These are phyloP conservation scores for Yarrowia sp. DNA, from an alignment of 805 yeast species.

Conservation along the genomic window DNA sequence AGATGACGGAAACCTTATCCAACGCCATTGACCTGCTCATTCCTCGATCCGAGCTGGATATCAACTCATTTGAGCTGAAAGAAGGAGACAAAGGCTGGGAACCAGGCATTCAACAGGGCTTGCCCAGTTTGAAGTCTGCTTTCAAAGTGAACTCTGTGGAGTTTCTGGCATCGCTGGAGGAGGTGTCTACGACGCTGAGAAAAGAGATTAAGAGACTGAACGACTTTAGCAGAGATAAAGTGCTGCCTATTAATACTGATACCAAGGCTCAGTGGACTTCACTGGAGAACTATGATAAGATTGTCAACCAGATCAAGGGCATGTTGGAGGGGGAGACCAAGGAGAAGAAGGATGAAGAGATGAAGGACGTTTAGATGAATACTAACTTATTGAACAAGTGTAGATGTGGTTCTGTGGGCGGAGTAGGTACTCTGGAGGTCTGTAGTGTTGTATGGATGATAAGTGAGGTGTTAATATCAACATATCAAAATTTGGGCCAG, in stretches of 20 bases:
- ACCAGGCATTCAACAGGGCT: constrained; percentile 30
- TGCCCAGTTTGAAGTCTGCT: constrained; percentile 39
- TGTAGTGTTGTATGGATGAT: too few relatives aligned
- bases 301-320: constrained; percentile 32
- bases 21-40: not conserved
- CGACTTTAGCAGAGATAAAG: constrained; percentile 45
- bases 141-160: constrained; percentile 47
- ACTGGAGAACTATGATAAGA: constrained; percentile 50
- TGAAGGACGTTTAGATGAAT: not conserved
- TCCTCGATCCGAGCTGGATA: constrained; percentile 15
- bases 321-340: not conserved
- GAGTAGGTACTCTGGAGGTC: too few relatives aligned
- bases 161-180: constrained; percentile 56
- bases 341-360: not conserved
- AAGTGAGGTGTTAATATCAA: too few relatives aligned
- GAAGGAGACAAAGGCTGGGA: constrained; percentile 35
- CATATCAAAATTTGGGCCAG: too few relatives aligned
- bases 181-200: constrained; percentile 58
- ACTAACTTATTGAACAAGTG: too few relatives aligned
- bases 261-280: constrained; percentile 72
- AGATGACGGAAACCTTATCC: not conserved
- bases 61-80: constrained; percentile 33
- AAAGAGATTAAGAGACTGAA: constrained; percentile 66
- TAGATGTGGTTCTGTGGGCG: too few relatives aligned
- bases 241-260: constrained; percentile 66